Evolutionary conservation across 116 monocot species (phyloP).

Genomic region (Zostera marina): DNA sequence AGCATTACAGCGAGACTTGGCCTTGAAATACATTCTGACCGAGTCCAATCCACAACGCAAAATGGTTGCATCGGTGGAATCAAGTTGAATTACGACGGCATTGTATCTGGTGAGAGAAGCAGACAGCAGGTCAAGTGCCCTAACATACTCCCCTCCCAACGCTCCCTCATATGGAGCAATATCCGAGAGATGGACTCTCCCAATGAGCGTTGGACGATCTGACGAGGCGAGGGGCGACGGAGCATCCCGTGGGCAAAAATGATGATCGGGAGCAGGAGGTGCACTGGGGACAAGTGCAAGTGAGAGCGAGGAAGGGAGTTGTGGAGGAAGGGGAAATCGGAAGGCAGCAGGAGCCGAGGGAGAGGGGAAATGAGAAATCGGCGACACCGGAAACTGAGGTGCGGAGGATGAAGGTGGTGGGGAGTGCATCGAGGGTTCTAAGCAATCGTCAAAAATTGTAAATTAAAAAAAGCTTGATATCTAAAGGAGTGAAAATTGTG

Average conservation of each 20-base stretch:
- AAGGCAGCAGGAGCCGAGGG: background rate
- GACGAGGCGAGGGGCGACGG: background rate
- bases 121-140: slow-evolving; percentile 52
- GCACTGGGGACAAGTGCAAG: slow-evolving; percentile 14
- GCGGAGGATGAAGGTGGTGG: background rate
- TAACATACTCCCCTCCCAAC: slow-evolving; percentile 20
- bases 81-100: slow-evolving; percentile 65
- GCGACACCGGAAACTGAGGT: background rate
- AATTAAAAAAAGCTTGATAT: no score
- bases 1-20: slow-evolving; percentile 19
- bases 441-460: no score
- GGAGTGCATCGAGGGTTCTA: no score
- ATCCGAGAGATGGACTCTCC: slow-evolving; percentile 46
- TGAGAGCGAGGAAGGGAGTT: slow-evolving; percentile 16
- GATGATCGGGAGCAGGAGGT: slow-evolving; percentile 7
- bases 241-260: background rate
- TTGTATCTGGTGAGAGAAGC: slow-evolving; percentile 59
- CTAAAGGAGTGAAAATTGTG: no score
- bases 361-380: background rate
- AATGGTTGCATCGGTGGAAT: slow-evolving; percentile 36
- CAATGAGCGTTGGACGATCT: slow-evolving; percentile 3
- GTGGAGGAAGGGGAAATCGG: slow-evolving; percentile 1
- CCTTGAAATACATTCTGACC: slow-evolving; percentile 52
- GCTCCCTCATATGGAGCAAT: slow-evolving; percentile 59
- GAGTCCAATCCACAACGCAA: slow-evolving; percentile 72